A percentile compares a stretch with the other conserved stretches of the same genome.
Conservation (phyloP, 1,284 basidiomycete genomes). For the Ustilago bromivora region DNA sequence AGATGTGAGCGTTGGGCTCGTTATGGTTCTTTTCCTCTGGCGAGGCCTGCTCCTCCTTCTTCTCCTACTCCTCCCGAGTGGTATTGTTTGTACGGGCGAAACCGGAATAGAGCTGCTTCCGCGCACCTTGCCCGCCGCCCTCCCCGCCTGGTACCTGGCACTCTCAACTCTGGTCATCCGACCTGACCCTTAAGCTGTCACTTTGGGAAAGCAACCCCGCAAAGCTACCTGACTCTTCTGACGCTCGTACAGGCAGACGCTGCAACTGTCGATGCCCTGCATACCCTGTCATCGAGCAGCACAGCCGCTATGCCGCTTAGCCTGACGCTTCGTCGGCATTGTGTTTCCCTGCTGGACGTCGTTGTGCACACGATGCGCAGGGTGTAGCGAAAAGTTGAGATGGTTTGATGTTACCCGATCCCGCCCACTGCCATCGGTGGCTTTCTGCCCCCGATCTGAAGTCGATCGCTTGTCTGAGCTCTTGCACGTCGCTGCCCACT, state of each 20-base stretch:
- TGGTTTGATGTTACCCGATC: slow-evolving; percentile 20
- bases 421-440: not conserved
- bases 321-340: slow-evolving; percentile 22
- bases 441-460: slow-evolving; percentile 10
- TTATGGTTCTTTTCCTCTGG: not conserved
- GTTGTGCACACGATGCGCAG: slow-evolving; percentile 1
- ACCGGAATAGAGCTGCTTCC: slow-evolving; percentile 21
- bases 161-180: slow-evolving; percentile 1
- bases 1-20: not conserved
- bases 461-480: slow-evolving; percentile 18
- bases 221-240: slow-evolving; percentile 11
- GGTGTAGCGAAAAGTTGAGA: not conserved
- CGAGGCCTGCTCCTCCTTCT: not conserved
- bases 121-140: slow-evolving; percentile 1
- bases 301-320: slow-evolving; percentile 4
- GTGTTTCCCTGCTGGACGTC: slow-evolving; percentile 14
- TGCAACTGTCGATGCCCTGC: slow-evolving; percentile 30
- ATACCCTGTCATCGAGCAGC: slow-evolving; percentile 24
- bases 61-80: slow-evolving; percentile 25
- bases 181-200: slow-evolving; percentile 9
- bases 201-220: slow-evolving; percentile 19
- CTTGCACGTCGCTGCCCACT: not conserved
- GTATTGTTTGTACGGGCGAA: slow-evolving; percentile 28
- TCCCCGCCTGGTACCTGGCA: not conserved
- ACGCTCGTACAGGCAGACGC: not conserved